phyloP scores from a whole-genome alignment of 2,329 filamentous ascomycete genomes.

The Boeremia exigua region DNA sequence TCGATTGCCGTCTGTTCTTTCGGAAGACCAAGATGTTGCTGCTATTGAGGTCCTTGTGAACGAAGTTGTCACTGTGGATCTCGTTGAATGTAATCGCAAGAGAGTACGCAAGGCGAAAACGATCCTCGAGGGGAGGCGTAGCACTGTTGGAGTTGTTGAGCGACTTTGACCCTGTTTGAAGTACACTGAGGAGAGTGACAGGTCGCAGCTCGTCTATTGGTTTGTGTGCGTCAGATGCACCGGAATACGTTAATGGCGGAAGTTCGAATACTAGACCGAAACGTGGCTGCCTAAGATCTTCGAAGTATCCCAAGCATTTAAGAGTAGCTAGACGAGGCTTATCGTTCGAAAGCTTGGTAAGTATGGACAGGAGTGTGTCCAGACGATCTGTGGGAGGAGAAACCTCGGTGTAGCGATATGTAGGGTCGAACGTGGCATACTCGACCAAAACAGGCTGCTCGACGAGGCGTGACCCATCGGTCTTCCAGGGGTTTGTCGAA shows the following conservation, averaged over 20 bases:
- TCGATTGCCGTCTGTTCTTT: slow-evolving; percentile 53
- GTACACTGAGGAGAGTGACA: slow-evolving; percentile 54
- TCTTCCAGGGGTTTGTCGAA: slow-evolving; percentile 48
- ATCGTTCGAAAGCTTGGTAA: slow-evolving; percentile 39
- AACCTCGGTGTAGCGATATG: slow-evolving; percentile 56
- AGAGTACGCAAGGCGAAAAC: slow-evolving; percentile 76
- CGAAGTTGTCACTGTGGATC: slow-evolving; percentile 71
- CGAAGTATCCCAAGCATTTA: slow-evolving; percentile 73
- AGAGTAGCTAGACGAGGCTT: slow-evolving; percentile 52
- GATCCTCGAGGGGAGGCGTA: slow-evolving; percentile 69
- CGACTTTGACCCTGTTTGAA: slow-evolving; percentile 55
- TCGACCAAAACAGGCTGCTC: slow-evolving; percentile 70
- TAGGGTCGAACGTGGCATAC: slow-evolving; percentile 63
- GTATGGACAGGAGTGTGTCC: slow-evolving; percentile 47
- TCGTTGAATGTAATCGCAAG: slow-evolving; percentile 75
- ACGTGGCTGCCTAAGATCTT: slow-evolving; percentile 71
- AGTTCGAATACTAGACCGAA: slow-evolving; percentile 79
- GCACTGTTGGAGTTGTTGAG: slow-evolving; percentile 49
- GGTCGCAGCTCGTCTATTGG: slow-evolving; percentile 46
- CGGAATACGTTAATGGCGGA: slow-evolving; percentile 59
- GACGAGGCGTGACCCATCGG: slow-evolving; percentile 40
- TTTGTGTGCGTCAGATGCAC: slow-evolving; percentile 61
- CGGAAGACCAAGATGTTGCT: slow-evolving; percentile 71
- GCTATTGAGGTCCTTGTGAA: slow-evolving; percentile 73
- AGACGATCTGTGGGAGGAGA: slow-evolving; percentile 54